A percentile compares a stretch with the other conserved stretches of the same genome.
These are phyloP conservation scores for Aspergillus glaucus DNA, from an alignment of 2,329 filamentous ascomycete genomes.

Conservation along the genomic window DNA sequence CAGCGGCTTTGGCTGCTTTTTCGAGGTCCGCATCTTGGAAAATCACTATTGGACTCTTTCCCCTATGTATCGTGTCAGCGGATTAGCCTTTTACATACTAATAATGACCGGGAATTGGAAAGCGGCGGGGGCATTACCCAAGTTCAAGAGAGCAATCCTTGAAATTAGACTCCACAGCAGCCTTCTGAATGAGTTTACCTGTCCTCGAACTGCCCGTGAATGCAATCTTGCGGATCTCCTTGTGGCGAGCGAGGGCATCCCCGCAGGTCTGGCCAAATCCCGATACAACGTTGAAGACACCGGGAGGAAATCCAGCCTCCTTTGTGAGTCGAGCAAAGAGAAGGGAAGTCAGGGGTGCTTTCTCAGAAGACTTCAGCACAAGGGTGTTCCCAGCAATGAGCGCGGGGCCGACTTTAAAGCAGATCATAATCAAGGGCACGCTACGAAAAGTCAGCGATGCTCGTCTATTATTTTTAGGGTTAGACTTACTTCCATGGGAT, in stretches of 20 bases:
- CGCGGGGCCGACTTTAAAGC: background rate
- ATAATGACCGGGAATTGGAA: background rate
- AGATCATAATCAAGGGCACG: background rate
- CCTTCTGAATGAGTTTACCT: too few relatives aligned
- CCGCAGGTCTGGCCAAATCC: conserved; percentile 53
- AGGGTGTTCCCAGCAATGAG: conserved; percentile 2
- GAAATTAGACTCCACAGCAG: too few relatives aligned
- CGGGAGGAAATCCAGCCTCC: conserved; percentile 5
- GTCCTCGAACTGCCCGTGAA: conserved; percentile 15
- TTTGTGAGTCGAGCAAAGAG: background rate
- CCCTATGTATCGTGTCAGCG: conserved; percentile 11
- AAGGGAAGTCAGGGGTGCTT: conserved; percentile 1
- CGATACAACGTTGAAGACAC: conserved; percentile 49
- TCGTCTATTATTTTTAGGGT: too few relatives aligned
- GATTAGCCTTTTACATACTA: background rate
- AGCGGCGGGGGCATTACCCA: background rate
- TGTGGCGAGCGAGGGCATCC: conserved; percentile 7
- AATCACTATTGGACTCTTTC: conserved; percentile 18
- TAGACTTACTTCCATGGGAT: background rate
- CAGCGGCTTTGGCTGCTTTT: conserved; percentile 5
- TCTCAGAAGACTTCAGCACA: conserved; percentile 4
- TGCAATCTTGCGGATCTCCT: conserved; percentile 13
- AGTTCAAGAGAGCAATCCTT: too few relatives aligned
- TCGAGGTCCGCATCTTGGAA: conserved; percentile 19
- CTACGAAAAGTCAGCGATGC: background rate